These are phyloP conservation scores for Pleurotus ostreatus DNA, from an alignment of 768 basidiomycete species.

Conservation along the genomic window DNA sequence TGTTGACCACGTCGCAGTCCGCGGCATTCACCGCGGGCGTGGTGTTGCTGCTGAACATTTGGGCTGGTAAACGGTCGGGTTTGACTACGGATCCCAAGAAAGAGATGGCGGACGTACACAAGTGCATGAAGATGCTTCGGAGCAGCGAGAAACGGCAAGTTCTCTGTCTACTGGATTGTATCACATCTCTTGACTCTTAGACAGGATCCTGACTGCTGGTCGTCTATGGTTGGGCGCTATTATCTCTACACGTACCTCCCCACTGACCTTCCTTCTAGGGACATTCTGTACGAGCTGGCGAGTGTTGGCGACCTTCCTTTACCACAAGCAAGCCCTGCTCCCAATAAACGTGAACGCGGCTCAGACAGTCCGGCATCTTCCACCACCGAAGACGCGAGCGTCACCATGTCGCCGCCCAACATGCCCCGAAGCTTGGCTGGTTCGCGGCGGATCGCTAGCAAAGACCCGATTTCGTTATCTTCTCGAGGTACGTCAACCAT, in stretches of 20 bases:
- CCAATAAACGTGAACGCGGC: constrained; percentile 48
- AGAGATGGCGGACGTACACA: constrained; percentile 58
- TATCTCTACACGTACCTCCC: not conserved
- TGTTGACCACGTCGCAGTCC: constrained; percentile 18
- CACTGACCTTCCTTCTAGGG: constrained; percentile 7
- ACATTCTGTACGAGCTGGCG: constrained; percentile 18
- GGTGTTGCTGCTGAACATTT: constrained; percentile 63
- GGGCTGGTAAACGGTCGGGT: constrained; percentile 52
- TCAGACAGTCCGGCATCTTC: constrained; percentile 32
- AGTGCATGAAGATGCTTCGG: constrained; percentile 52
- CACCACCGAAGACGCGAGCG: constrained; percentile 22
- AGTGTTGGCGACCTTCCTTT: constrained; percentile 16
- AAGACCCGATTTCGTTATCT: constrained; percentile 12
- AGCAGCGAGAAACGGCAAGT: constrained; percentile 34
- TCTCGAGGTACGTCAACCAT: constrained; percentile 13
- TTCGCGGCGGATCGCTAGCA: constrained; percentile 24
- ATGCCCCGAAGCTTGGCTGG: constrained; percentile 28
- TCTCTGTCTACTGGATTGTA: not conserved
- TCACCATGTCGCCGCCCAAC: constrained; percentile 14
- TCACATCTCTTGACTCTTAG: not conserved
- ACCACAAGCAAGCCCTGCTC: constrained; percentile 9
- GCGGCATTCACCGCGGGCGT: constrained; percentile 38
- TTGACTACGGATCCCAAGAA: constrained; percentile 39
- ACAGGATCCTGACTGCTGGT: constrained; percentile 40
- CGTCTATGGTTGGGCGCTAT: constrained; percentile 29